Evolutionary conservation across 805 yeast genomes (phyloP).

Genomic region (Metschnikowia noctiluminum): DNA sequence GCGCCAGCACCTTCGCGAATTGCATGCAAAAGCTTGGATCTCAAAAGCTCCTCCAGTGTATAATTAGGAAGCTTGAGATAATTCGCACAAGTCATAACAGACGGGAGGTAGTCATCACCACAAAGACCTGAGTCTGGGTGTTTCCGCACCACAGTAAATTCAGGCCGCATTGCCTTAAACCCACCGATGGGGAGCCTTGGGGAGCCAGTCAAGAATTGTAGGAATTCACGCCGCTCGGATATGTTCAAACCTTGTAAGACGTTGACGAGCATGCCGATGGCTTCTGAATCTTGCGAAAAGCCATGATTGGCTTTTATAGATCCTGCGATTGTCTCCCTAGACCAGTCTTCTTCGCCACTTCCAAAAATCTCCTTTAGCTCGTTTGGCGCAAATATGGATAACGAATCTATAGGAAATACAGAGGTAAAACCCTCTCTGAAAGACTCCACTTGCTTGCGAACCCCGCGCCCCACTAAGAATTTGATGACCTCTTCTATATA

Average conservation of each 20-base stretch:
- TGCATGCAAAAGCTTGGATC: slow-evolving; percentile 59
- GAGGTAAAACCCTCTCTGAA: slow-evolving; percentile 79
- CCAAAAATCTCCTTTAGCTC: slow-evolving; percentile 77
- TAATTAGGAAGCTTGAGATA: slow-evolving; percentile 88
- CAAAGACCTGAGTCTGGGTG: slow-evolving; percentile 65
- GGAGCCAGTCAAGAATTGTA: slow-evolving; percentile 89
- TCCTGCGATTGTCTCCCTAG: slow-evolving; percentile 52
- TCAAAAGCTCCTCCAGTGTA: slow-evolving; percentile 58
- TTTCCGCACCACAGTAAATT: slow-evolving; percentile 82
- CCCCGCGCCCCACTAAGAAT: slow-evolving; percentile 59
- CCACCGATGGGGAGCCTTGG: slow-evolving; percentile 95
- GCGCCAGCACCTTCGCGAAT: slow-evolving; percentile 86
- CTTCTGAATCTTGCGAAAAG: slow-evolving; percentile 63
- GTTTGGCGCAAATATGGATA: slow-evolving; percentile 67
- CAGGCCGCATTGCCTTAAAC: slow-evolving; percentile 76
- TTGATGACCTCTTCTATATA: slow-evolving; percentile 60
- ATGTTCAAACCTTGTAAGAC: slow-evolving; percentile 54
- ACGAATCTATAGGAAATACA: slow-evolving; percentile 74
- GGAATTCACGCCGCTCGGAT: slow-evolving; percentile 63
- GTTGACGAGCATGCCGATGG: slow-evolving; percentile 58
- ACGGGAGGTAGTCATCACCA: slow-evolving; percentile 83
- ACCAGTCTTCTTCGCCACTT: slow-evolving; percentile 84
- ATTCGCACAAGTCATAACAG: slow-evolving; percentile 98
- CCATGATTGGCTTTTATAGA: slow-evolving; percentile 88
- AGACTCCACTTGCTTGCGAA: slow-evolving; percentile 57